phyloP scores from a whole-genome alignment of 352 stramenopile species.

The Phytophthora sp. region DNA sequence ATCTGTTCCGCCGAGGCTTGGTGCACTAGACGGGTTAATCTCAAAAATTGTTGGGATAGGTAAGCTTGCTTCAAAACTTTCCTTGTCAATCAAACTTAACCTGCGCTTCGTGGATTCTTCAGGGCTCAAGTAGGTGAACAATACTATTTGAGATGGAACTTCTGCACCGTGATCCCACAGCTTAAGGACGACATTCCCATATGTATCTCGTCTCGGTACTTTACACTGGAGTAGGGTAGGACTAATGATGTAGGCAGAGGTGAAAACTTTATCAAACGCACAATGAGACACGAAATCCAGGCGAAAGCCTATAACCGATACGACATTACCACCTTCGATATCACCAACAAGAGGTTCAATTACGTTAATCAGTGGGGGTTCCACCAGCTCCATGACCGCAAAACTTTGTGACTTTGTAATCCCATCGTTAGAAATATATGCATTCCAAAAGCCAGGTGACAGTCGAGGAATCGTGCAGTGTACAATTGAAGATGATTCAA shows the following conservation, averaged over 20 bases:
- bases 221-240: constrained; percentile 36
- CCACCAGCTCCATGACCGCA: constrained; percentile 43
- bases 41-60: constrained; percentile 25
- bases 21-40: constrained; percentile 16
- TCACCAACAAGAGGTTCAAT: constrained; percentile 32
- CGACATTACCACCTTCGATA: constrained; percentile 44
- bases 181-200: constrained; percentile 45
- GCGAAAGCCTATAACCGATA: constrained; percentile 52
- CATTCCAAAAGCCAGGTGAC: constrained; percentile 27
- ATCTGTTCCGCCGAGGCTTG: constrained; percentile 52
- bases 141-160: constrained; percentile 39
- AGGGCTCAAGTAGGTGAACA: constrained; percentile 54
- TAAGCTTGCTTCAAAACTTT: neutral
- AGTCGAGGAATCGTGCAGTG: constrained; percentile 42
- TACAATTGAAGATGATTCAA: constrained; percentile 41
- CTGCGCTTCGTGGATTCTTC: constrained; percentile 14
- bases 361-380: constrained; percentile 54
- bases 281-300: constrained; percentile 72
- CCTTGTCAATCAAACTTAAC: neutral
- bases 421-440: constrained; percentile 67
- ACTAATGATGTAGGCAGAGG: constrained; percentile 39
- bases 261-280: constrained; percentile 53
- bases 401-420: constrained; percentile 45
- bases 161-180: constrained; percentile 47
- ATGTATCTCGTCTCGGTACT: constrained; percentile 42